Conservation (phyloP, 176 grass and related monocot genomes). For the Cymbopogon citratus region DNA sequence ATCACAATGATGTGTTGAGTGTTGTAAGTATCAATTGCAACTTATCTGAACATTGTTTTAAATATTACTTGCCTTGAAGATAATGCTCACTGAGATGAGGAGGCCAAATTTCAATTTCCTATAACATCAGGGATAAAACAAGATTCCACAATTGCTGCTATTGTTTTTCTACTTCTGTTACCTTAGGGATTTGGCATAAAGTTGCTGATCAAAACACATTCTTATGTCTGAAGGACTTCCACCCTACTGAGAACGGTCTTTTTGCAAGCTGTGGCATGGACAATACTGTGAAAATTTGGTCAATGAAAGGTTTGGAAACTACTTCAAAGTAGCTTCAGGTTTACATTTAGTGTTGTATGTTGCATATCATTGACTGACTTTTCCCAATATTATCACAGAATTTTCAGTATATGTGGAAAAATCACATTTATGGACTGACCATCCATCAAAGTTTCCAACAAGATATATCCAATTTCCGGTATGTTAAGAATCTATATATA, state of each 20-base stretch:
- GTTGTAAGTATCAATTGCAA: conserved; percentile 59
- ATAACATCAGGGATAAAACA: background rate
- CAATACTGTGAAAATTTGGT: conserved; percentile 89
- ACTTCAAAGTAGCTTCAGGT: conserved; percentile 3
- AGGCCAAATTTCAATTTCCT: background rate
- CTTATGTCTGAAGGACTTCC: conserved; percentile 62
- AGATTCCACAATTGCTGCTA: background rate
- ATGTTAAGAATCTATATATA: conserved; percentile 5
- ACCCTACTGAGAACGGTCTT: conserved; percentile 64
- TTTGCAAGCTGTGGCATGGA: conserved; percentile 96
- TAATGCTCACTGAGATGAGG: background rate
- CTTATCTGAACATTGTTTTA: background rate
- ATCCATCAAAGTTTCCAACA: conserved; percentile 86
- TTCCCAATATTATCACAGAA: conserved; percentile 34
- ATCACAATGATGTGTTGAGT: conserved; percentile 77
- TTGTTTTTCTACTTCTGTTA: background rate
- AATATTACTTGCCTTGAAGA: background rate
- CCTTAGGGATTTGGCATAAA: background rate
- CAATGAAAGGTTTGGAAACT: conserved; percentile 72
- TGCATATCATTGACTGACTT: background rate
- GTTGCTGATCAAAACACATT: background rate
- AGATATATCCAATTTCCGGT: conserved; percentile 87
- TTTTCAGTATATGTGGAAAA: conserved; percentile 89
- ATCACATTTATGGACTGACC: conserved; percentile 86
- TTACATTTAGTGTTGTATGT: background rate